Evolutionary conservation across 495 filamentous ascomycete species (phyloP).

Genomic region (Annulohypoxylon maeteangense): DNA sequence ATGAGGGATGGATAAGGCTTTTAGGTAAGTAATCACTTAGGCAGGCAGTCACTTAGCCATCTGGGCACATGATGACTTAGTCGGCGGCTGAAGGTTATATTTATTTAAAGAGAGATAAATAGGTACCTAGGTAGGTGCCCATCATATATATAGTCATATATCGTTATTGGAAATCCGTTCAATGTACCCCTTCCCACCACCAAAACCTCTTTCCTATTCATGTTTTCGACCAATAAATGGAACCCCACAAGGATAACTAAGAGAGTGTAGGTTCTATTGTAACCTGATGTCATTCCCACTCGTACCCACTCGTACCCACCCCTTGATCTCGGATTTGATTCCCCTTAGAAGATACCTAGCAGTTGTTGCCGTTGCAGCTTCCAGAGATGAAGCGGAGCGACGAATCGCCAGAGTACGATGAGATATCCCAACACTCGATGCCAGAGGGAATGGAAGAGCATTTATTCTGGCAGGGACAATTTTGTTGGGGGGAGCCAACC

Average conservation of each 20-base stretch:
- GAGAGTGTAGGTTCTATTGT: not conserved
- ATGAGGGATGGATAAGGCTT: too few species aligned
- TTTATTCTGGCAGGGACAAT: slow-evolving; percentile 2
- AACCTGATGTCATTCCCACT: not conserved
- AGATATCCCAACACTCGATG: not conserved
- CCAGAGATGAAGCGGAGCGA: slow-evolving; percentile 4
- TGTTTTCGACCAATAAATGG: not conserved
- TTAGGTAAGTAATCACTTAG: too few species aligned
- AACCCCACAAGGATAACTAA: not conserved
- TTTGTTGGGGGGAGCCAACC: not conserved
- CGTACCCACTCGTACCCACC: not conserved
- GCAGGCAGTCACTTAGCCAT: too few species aligned
- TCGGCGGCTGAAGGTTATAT: too few species aligned
- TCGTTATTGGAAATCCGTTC: too few species aligned
- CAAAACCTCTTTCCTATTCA: not conserved
- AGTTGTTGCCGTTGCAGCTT: not conserved
- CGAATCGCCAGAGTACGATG: not conserved
- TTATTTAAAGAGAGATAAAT: too few species aligned
- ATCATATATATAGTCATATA: too few species aligned
- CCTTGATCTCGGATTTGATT: not conserved
- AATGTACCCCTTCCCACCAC: too few species aligned
- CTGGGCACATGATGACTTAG: too few species aligned
- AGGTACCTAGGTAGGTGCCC: too few species aligned
- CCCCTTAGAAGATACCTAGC: not conserved
- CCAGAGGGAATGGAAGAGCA: not conserved